Percentiles rank a stretch among this genome's conserved stretches.
These are phyloP conservation scores for Colletotrichum tropicicola DNA, from an alignment of 2,329 filamentous ascomycete genomes.

Conservation along the genomic window DNA sequence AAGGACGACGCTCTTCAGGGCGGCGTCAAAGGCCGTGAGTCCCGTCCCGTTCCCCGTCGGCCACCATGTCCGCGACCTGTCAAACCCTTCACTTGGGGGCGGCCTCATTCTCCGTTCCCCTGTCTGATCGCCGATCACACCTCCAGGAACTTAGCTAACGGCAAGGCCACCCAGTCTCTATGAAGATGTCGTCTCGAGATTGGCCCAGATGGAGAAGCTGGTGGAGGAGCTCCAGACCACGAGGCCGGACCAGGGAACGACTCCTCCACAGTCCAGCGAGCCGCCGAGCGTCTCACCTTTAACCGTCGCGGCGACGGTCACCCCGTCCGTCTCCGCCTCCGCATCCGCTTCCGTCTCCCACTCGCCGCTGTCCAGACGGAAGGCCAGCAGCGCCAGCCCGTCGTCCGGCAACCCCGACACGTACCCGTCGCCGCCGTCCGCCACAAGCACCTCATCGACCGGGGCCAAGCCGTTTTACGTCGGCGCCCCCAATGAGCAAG, in stretches of 20 bases:
- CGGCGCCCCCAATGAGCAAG: constrained; percentile 5
- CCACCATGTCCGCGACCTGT: not conserved
- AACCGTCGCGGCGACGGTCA: not conserved
- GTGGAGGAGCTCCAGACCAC: constrained; percentile 27
- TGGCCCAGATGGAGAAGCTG: constrained; percentile 28
- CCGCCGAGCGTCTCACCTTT: not conserved
- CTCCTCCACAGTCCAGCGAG: constrained; percentile 8
- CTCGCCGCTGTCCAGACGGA: constrained; percentile 16
- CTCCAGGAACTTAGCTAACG: not conserved
- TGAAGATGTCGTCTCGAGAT: constrained; percentile 28
- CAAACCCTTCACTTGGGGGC: too few species aligned
- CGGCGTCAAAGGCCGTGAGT: constrained; percentile 28
- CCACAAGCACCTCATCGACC: constrained; percentile 10
- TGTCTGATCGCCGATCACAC: too few species aligned
- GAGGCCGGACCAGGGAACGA: constrained; percentile 2
- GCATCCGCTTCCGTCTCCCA: constrained; percentile 36
- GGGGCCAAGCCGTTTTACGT: constrained; percentile 18
- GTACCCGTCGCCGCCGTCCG: constrained; percentile 19
- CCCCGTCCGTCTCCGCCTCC: constrained; percentile 15
- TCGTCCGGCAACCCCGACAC: constrained; percentile 16
- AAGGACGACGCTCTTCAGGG: constrained; percentile 26
- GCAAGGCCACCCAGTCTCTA: constrained; percentile 11
- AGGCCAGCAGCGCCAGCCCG: constrained; percentile 18
- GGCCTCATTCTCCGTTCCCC: too few species aligned
- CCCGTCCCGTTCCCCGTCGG: not conserved